Percentiles rank a stretch among this genome's conserved stretches.
phyloP scores from a whole-genome alignment of 2,329 filamentous ascomycete genomes.

The Beauveria bassiana region DNA sequence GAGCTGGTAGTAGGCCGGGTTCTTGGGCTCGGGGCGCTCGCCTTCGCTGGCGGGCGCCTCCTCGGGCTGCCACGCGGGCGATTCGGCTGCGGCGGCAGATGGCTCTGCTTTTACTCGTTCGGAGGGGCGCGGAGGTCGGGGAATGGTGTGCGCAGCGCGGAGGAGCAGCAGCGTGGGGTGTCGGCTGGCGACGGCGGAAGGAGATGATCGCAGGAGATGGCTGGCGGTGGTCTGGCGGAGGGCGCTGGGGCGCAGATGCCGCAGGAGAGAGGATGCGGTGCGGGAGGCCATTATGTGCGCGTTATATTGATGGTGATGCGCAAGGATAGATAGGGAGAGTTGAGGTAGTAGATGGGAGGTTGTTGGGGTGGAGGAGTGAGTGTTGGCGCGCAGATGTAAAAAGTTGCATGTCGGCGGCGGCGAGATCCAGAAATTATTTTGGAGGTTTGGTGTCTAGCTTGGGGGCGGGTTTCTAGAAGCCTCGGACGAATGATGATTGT shows the following conservation, averaged over 20 bases:
- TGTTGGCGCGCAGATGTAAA: background rate
- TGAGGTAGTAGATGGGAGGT: background rate
- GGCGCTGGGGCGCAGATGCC: slow-evolving; percentile 11
- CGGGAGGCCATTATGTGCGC: slow-evolving; percentile 23
- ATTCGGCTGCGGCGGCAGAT: background rate
- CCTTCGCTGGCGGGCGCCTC: slow-evolving; percentile 22
- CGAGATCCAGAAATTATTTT: slow-evolving; percentile 8
- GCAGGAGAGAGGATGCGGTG: slow-evolving; percentile 15
- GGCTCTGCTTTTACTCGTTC: background rate
- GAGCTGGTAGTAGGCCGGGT: slow-evolving; percentile 70
- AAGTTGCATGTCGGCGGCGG: background rate
- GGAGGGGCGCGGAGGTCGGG: slow-evolving; percentile 21
- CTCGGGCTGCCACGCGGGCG: slow-evolving; percentile 2
- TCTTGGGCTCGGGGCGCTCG: slow-evolving; percentile 23
- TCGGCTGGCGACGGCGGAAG: slow-evolving; percentile 11
- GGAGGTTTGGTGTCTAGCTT: background rate
- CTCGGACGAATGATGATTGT: background rate
- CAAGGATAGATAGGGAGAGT: background rate
- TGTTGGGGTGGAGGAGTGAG: background rate
- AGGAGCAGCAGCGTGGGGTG: slow-evolving; percentile 12
- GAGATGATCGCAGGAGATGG: slow-evolving; percentile 5
- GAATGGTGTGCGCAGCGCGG: slow-evolving; percentile 29
- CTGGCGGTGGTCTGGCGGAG: slow-evolving; percentile 11
- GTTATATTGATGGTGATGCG: slow-evolving; percentile 3
- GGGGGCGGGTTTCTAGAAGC: background rate